Conservation (phyloP, 2,329 filamentous ascomycete genomes). For the Periconia macrospinosa region DNA sequence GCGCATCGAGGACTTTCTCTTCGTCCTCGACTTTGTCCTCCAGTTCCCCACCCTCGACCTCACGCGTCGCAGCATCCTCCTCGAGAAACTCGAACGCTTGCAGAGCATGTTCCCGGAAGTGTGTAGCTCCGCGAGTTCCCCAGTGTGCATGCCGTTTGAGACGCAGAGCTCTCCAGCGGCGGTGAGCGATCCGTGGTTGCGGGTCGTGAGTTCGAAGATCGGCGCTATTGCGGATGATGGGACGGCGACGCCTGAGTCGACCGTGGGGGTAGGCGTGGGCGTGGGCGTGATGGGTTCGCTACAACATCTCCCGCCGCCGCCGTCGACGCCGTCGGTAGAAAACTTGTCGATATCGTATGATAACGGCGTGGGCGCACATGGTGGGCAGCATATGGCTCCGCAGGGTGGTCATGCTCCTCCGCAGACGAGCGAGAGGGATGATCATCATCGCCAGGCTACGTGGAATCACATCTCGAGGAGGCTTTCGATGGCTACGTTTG, state of each 20-base stretch:
- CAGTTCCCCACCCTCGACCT: constrained; percentile 53
- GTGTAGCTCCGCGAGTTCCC: constrained; percentile 33
- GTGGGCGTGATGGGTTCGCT: background rate
- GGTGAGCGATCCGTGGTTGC: constrained; percentile 36
- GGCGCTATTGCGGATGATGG: constrained; percentile 6
- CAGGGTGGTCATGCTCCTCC: constrained; percentile 15
- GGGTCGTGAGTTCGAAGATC: constrained; percentile 38
- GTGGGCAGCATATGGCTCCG: too few relatives aligned
- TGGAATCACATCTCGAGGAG: constrained; percentile 39
- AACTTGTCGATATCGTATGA: background rate
- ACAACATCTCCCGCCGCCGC: background rate
- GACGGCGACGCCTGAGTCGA: background rate
- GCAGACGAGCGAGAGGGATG: constrained; percentile 7
- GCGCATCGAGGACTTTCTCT: constrained; percentile 58
- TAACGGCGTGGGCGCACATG: constrained; percentile 21
- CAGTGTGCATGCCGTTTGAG: constrained; percentile 34
- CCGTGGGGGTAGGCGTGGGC: constrained; percentile 8
- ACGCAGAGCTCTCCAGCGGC: constrained; percentile 27
- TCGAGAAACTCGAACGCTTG: constrained; percentile 45
- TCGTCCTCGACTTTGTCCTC: constrained; percentile 55
- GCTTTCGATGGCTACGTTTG: constrained; percentile 28
- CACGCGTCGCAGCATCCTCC: constrained; percentile 49
- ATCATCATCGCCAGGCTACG: constrained; percentile 25
- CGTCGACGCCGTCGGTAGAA: background rate
- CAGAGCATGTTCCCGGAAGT: constrained; percentile 41